Evolutionary conservation across 192 early-diverging fungal genomes (phyloP).

Genomic region (Rhizophagus sp.): DNA sequence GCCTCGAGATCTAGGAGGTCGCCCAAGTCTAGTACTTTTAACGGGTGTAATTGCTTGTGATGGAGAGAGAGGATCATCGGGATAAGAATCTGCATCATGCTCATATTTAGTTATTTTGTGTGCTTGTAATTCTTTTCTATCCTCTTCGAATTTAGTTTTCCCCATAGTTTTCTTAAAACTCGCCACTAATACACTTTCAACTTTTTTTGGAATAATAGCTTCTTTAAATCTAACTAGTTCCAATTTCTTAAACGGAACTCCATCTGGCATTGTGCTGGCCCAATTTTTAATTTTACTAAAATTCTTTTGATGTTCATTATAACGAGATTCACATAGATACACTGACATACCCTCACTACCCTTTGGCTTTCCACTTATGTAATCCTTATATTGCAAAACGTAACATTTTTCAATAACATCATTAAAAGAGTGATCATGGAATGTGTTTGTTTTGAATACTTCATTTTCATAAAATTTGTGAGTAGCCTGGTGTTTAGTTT

Average conservation of each 20-base stretch:
- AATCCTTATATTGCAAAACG: conserved; percentile 62
- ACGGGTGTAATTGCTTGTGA: background rate
- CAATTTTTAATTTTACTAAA: conserved; percentile 68
- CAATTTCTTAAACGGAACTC: conserved; percentile 37
- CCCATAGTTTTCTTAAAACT: conserved; percentile 5
- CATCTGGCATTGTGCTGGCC: conserved; percentile 53
- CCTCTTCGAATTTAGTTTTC: background rate
- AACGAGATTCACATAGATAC: conserved; percentile 66
- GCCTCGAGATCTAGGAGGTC: background rate
- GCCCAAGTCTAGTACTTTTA: background rate
- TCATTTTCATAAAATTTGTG: conserved; percentile 64
- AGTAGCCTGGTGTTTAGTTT: conserved; percentile 61
- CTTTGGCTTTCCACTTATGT: conserved; percentile 52
- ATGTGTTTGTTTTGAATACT: conserved; percentile 62
- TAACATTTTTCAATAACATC: conserved; percentile 64
- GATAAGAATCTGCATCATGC: background rate
- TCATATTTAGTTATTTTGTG: background rate
- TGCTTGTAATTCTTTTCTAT: background rate
- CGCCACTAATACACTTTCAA: conserved; percentile 35
- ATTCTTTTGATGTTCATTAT: conserved; percentile 57
- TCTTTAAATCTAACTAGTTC: conserved; percentile 41
- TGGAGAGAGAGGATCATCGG: background rate
- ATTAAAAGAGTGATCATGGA: conserved; percentile 50
- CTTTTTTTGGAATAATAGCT: conserved; percentile 35
- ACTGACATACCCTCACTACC: conserved; percentile 49